Percentiles rank a stretch among this genome's conserved stretches.
Evolutionary conservation across 805 yeast species (phyloP).

Genomic region (Candida chilensis): DNA sequence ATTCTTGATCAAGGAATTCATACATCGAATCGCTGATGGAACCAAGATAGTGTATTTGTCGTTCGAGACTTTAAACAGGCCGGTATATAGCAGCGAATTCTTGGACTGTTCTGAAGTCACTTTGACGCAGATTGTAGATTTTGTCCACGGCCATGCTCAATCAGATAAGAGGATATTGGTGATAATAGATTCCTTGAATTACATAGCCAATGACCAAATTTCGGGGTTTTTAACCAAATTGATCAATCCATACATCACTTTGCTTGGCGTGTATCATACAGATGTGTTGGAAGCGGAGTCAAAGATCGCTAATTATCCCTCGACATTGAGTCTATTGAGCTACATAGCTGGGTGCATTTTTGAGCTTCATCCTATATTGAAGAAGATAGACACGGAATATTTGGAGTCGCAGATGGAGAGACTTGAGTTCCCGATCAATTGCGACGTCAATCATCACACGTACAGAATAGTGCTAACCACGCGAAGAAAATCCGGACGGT

Average conservation of each 20-base stretch:
- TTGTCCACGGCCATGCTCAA: constrained; percentile 12
- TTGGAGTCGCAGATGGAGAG: constrained; percentile 24
- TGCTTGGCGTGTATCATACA: constrained; percentile 27
- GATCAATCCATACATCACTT: constrained; percentile 18
- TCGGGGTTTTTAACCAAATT: constrained; percentile 41
- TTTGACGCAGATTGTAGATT: constrained; percentile 8
- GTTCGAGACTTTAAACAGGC: constrained; percentile 54
- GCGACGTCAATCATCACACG: constrained; percentile 32
- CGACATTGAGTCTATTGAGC: constrained; percentile 37
- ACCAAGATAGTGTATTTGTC: constrained; percentile 46
- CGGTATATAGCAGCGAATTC: constrained; percentile 38
- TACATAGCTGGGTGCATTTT: constrained; percentile 73
- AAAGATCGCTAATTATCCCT: constrained; percentile 39
- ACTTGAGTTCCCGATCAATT: constrained; percentile 35
- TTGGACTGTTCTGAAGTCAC: constrained; percentile 28
- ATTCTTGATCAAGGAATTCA: constrained; percentile 49
- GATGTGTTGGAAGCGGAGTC: constrained; percentile 26
- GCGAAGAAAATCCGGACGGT: constrained; percentile 80
- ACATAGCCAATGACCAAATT: constrained; percentile 34
- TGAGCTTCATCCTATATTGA: constrained; percentile 40
- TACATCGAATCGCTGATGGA: constrained; percentile 21
- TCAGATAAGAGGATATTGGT: constrained; percentile 26
- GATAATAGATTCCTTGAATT: constrained; percentile 63
- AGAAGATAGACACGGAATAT: constrained; percentile 35
- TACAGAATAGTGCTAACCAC: constrained; percentile 49